phyloP scores from a whole-genome alignment of 116 monocot genomes.

The Zostera marina region DNA sequence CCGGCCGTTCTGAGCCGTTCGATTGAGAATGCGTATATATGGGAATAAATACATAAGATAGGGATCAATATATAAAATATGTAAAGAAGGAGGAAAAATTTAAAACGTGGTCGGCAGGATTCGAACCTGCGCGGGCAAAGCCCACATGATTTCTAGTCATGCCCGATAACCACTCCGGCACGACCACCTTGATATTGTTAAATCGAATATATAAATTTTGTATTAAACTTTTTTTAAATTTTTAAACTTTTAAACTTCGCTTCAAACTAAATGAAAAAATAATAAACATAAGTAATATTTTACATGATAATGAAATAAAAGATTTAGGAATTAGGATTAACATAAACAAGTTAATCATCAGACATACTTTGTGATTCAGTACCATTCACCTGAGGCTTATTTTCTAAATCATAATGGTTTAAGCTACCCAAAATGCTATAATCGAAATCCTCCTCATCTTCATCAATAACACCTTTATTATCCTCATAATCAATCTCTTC shows the following conservation, averaged over 20 bases:
- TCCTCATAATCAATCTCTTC: conserved; percentile 8
- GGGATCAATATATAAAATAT: no score
- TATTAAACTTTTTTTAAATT: no score
- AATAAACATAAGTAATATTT: no score
- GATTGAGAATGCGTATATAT: no score
- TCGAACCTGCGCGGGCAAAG: conserved; percentile 99
- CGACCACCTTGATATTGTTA: conserved; percentile 47
- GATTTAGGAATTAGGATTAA: no score
- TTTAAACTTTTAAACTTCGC: no score
- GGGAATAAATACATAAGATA: no score
- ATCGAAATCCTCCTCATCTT: conserved; percentile 65
- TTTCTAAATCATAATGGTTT: background rate
- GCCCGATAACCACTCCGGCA: conserved; percentile 99
- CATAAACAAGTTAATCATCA: conserved; percentile 33
- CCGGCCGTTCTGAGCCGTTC: no score
- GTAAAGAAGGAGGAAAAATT: no score
- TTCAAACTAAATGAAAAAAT: no score
- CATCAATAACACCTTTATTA: conserved; percentile 16
- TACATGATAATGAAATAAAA: no score
- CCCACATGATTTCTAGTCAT: conserved; percentile 99
- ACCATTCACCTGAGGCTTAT: conserved; percentile 59
- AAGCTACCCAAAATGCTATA: conserved; percentile 43
- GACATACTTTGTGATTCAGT: conserved; percentile 46
- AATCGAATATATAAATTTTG: no score
- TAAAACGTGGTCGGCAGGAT: conserved; percentile 95